Evolutionary conservation across 257 asterid species (phyloP), one percentile per base, ranked within the genome.

Genomic region (Solanum ossicruentum): DNA sequence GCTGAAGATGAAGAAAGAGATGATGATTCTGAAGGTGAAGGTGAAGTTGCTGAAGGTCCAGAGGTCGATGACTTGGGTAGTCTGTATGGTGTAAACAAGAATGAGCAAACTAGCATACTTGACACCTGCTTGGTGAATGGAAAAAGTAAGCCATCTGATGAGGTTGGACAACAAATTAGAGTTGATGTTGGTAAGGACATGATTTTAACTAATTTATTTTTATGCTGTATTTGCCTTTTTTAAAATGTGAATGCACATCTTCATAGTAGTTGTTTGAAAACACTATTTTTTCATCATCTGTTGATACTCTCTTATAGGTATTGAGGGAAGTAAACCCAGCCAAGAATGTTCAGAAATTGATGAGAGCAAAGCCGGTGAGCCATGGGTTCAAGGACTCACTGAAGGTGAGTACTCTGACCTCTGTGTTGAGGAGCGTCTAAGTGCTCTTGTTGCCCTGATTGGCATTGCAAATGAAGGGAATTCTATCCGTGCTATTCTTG

Each of bases 391-490:
- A 87, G 99, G 96, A 84, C 98, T 97, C 83, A 87, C 97, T 45
- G 99, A 95, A 91, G 99, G 99, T 86, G 99, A 97, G 89, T 97
- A 97, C 85, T 97, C 97, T 56, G 96, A 97, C 88, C 88, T 97
- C 43, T 93, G 97, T 61, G 98, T 95, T 43, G 98, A 97, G 89
- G 99, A 97, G 91, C 99, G 99, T 82, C 97, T 97, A 66, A 94
- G 87, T 87, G 99, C 99, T 65, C 95, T 97, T 87, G 95, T 92
- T 88, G 90, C 97, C 70, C 89, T 97, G 88, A 90, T 97, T 86
- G 94, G 98, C 72, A 84, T 97, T 81, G 97, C 99, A 73, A 97
- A 95, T 91, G 99, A 97, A 93, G 99, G 99, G 88, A 97, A 97
- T 82, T 87, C 98, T 78, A 89, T 94, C 73, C 99, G 99, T 63